Base-by-base conservation (phyloP, 768 basidiomycete genomes). In the Phanerochaete carnosa region DNA sequence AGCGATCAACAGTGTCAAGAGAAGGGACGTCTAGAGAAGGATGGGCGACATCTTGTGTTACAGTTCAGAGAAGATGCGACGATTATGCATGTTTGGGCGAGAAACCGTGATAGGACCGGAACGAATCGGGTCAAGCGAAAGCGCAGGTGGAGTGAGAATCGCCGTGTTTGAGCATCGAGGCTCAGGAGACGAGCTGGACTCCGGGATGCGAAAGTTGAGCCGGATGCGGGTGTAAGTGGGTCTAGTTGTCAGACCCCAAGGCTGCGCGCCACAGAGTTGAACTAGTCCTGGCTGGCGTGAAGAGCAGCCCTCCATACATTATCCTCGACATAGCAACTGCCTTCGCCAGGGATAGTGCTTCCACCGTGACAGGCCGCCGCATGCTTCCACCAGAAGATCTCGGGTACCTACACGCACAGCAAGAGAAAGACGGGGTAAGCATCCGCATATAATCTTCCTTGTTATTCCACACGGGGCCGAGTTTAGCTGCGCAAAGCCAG, bases 341-440 rank as follows among this genome's bases (percentile, higher is more conserved):
- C 68, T 61, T 90, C 87, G 30, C 85, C 87, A 1, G 73, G 70
- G 53, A 88, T 71, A 19, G 74, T 77, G 5, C 80, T 80, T 19
- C 81, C 80, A 56, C 82, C 81, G 67, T 94, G 92, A 65, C 92
- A 94, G 19, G 80, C 65, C 1, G 89, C 89, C 29, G 91, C 92
- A 67, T 94, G 92, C 72, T 94, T 91, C 88, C 88, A 91, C 90
- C 91, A 92, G 67, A 85, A 85, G 6, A 92, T 78, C 65, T 92
- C 90, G 64, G 83, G 84, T 32, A 90, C 86, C 88, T 89, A 55
- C 23, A 28, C 37, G 30, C 52, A 45, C 26, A 33, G 7, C 33
- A 15, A 35, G 8, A 5, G 51, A 11, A n/a, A n/a, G n/a, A n/a
- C n/a, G n/a, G n/a, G 16, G 43, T 54, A 25, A 58, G 43, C 45